Percentiles rank a stretch among this genome's conserved stretches.
phyloP scores from a whole-genome alignment of 495 filamentous ascomycete species.

The Rhypophila decipiens region DNA sequence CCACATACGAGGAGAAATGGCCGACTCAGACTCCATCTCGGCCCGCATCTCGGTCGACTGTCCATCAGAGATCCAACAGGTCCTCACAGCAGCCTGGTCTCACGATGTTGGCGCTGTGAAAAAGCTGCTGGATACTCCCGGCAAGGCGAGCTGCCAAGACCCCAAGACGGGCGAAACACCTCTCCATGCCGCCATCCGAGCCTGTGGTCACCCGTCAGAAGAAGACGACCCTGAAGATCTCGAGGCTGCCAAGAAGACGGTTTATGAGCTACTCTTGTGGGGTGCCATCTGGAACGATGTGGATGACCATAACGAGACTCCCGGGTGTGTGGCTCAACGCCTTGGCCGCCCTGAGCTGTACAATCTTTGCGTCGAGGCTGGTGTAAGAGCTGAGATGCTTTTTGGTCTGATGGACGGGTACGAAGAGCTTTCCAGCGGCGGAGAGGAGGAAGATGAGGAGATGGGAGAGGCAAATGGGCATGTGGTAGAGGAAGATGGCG shows the following conservation, averaged over 20 bases:
- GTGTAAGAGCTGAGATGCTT: conserved; percentile 83
- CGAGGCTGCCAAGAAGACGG: conserved; percentile 54
- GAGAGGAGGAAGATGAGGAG: conserved; percentile 53
- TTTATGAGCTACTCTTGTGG: conserved; percentile 71
- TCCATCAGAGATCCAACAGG: conserved; percentile 38
- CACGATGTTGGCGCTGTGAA: conserved; percentile 75
- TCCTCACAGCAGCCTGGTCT: conserved; percentile 76
- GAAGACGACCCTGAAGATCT: conserved; percentile 37
- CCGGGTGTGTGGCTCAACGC: conserved; percentile 75
- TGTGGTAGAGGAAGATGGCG: conserved; percentile 29
- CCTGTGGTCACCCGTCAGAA: conserved; percentile 54
- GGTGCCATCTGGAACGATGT: conserved; percentile 98
- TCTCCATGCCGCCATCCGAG: conserved; percentile 83
- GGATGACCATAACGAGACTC: conserved; percentile 78
- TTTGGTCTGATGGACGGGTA: conserved; percentile 73
- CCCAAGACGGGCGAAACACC: conserved; percentile 79
- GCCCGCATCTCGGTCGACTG: conserved; percentile 41
- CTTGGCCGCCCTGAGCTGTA: conserved; percentile 71
- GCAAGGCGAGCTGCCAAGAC: conserved; percentile 71
- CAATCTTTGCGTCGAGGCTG: conserved; percentile 80
- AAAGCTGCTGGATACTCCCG: conserved; percentile 57
- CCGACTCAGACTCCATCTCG: conserved; percentile 34
- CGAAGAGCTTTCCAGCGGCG: conserved; percentile 58
- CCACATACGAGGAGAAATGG: no score
- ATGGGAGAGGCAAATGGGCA: conserved; percentile 31